Evolutionary conservation across 345 rosid species (phyloP).

Genomic region (Boechera divaricarpa): DNA sequence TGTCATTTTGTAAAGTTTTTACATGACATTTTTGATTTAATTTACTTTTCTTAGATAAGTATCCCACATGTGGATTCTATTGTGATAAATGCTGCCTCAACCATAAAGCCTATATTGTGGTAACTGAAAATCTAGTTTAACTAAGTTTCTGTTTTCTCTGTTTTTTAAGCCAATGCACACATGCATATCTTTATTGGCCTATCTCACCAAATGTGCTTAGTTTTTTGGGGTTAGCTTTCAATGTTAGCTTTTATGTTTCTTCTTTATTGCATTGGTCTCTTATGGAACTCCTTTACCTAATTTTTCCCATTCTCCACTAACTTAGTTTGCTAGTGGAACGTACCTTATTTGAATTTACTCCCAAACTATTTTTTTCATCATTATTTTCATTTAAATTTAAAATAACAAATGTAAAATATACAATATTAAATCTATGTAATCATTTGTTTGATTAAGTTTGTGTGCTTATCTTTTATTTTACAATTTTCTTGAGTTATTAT

Average conservation of each 20-base stretch:
- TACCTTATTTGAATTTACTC: conserved; percentile 8
- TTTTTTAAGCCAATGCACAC: conserved; percentile 29
- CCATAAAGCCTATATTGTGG: not conserved
- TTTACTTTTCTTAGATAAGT: conserved; percentile 19
- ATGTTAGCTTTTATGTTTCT: conserved; percentile 38
- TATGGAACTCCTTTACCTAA: conserved; percentile 56
- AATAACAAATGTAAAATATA: not conserved
- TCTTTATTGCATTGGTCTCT: conserved; percentile 43
- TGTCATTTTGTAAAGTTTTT: not conserved
- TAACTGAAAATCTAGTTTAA: conserved; percentile 20
- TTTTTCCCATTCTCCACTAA: conserved; percentile 29
- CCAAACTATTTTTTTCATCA: not conserved
- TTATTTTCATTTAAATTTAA: not conserved
- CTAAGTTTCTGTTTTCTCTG: not conserved
- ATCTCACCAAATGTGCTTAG: conserved; percentile 19
- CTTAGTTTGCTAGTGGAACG: conserved; percentile 27
- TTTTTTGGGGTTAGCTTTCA: conserved; percentile 36
- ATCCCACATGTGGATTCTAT: conserved; percentile 20
- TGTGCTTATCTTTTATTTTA: not conserved
- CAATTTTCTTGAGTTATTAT: not conserved
- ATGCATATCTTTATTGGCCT: conserved; percentile 23
- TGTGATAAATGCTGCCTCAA: conserved; percentile 24
- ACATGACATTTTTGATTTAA: not conserved
- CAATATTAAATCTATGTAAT: not conserved
- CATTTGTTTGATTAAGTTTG: not conserved